These are phyloP conservation scores for Inonotus obliquus DNA, from an alignment of 1,284 basidiomycete species.

Conservation along the genomic window DNA sequence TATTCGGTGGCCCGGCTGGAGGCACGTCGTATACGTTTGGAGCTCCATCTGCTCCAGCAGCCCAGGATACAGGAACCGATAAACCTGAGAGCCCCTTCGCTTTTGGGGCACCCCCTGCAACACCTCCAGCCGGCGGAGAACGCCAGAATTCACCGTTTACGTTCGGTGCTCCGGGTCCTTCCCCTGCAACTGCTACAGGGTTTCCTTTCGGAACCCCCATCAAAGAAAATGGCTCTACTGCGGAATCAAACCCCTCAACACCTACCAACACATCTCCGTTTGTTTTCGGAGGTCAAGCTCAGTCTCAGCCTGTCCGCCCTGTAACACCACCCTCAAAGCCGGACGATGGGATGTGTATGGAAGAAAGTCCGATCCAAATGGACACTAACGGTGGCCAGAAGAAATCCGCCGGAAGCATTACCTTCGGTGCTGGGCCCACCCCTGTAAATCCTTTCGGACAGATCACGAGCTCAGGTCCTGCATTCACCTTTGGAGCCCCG, in stretches of 20 bases:
- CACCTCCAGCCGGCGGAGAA: constrained; percentile 17
- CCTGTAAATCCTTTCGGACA: constrained; percentile 13
- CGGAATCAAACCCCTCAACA: constrained; percentile 21
- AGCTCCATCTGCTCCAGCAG: constrained; percentile 3
- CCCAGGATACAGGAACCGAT: constrained; percentile 2
- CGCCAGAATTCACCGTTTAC: constrained; percentile 10
- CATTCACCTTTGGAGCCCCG: constrained; percentile 22
- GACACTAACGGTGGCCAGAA: constrained; percentile 32
- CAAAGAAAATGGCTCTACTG: constrained; percentile 12
- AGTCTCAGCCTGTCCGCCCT: constrained; percentile 29
- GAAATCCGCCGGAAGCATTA: constrained; percentile 39
- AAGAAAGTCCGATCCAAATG: constrained; percentile 59
- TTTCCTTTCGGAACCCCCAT: constrained; percentile 20
- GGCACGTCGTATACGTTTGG: constrained; percentile 12
- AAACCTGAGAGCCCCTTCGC: constrained; percentile 18
- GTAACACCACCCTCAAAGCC: constrained; percentile 53
- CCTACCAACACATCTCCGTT: constrained; percentile 27
- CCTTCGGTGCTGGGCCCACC: constrained; percentile 31
- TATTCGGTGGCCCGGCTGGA: constrained; percentile 13
- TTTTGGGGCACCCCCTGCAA: constrained; percentile 23
- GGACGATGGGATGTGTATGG: constrained; percentile 54
- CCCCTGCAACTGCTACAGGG: constrained; percentile 3
- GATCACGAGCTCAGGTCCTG: neutral
- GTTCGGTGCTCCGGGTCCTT: constrained; percentile 12
- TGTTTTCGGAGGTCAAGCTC: constrained; percentile 25